Percentiles rank a stretch among this genome's conserved stretches.
Conservation (phyloP, 257 asterid genomes). For the Forsythia suspensa region DNA sequence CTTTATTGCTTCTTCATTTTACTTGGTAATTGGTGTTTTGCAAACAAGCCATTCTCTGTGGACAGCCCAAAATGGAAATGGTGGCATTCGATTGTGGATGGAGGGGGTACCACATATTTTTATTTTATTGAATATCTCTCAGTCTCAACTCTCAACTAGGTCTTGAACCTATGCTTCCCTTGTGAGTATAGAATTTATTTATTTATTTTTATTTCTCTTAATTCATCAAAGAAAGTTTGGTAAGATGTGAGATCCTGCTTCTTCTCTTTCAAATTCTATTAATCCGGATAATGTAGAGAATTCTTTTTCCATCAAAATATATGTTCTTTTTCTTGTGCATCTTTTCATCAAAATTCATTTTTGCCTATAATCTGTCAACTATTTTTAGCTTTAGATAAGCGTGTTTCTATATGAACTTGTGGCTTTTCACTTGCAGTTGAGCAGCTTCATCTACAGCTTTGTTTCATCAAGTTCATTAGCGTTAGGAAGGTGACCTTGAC, state of each 20-base stretch:
- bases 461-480: slow-evolving; percentile 50
- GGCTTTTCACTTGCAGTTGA: slow-evolving; percentile 54
- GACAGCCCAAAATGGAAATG: no score
- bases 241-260: background rate
- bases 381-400: background rate
- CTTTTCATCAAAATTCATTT: slow-evolving; percentile 4
- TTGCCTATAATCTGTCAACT: background rate
- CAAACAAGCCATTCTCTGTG: background rate
- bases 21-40: background rate
- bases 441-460: slow-evolving; percentile 59
- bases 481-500: slow-evolving; percentile 64
- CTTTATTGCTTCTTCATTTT: background rate
- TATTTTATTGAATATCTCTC: no score
- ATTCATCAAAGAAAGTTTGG: background rate
- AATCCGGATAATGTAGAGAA: background rate
- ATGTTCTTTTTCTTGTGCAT: background rate
- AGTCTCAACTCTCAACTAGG: no score
- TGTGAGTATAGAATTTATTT: no score
- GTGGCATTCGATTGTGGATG: no score
- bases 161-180: no score
- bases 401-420: slow-evolving; percentile 15
- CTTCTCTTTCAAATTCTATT: background rate
- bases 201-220: background rate
- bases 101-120: no score
- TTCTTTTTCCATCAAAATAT: background rate